Evolutionary conservation across 495 filamentous ascomycete species (phyloP), one percentile per base, ranked within the genome.

Genomic region (Staphylotrichum tortipilum): DNA sequence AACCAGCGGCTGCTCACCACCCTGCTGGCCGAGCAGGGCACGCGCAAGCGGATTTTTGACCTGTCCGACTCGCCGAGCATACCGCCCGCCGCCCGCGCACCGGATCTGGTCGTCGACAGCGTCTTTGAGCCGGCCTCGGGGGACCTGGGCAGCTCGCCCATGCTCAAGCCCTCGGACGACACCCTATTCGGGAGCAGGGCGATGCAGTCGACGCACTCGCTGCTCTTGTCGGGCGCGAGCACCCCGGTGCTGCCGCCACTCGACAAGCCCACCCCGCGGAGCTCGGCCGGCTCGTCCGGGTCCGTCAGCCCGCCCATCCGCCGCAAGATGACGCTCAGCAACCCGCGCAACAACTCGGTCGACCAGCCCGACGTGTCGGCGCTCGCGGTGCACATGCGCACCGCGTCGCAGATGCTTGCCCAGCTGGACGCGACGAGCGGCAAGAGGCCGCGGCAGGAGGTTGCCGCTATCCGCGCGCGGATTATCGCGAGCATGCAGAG

Each of bases 401-500:
- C 83, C 9, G 84, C 84, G 4, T 83, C 84, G 17, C 82, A 86
- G 63, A 88, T 88, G 84, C 62, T 88, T 19, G 82, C 84, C 12
- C 84, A 88, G 59, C 74, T 88, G 33, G 84, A 88, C 45, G 75
- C 82, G 1, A 86, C 81, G 21, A 78, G 80, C 54, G 78, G 81
- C 3, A 88, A 87, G 57, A 67, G 85, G 26, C 84, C 84, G 14
- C 79, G 74, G 53, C 72, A 78, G 33, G 85, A 88, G 61, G 84
- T 88, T 8, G 84, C 81, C 8, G 83, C 82, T 21, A 88, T 88
- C 62, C 71, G 83, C 52, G 78, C 82, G 11, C 82, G 82, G 66
- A 88, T 88, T 54, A 88, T 88, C 53, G 85, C 85, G 3, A 87
- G 84, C 64, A 88, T 88, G 84, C 84, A 88, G 55, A 84, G 69